These are phyloP conservation scores for Sophora flavescens DNA, from an alignment of 306 rosid genomes.

Conservation along the genomic window DNA sequence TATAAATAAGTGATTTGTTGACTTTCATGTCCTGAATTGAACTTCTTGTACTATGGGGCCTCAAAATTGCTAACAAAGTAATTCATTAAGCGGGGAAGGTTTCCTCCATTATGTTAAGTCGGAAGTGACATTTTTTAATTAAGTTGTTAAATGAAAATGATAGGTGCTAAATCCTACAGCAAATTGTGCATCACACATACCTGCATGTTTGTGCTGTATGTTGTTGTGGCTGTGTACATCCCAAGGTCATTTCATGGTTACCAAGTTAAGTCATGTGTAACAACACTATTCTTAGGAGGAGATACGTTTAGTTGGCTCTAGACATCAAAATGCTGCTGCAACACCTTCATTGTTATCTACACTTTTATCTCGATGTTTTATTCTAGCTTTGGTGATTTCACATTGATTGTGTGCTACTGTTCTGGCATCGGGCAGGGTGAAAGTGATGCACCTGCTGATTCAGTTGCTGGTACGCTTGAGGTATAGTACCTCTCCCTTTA, in stretches of 20 bases:
- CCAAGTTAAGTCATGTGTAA: background rate
- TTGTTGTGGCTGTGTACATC: background rate
- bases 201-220: background rate
- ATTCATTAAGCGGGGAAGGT: background rate
- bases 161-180: background rate
- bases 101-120: background rate
- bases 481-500: constrained; percentile 52
- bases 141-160: background rate
- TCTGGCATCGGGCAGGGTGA: constrained; percentile 69
- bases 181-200: background rate
- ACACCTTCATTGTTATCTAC: background rate
- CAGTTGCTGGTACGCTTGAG: constrained; percentile 88
- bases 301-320: background rate
- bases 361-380: constrained; percentile 1
- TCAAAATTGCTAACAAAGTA: background rate
- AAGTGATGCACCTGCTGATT: constrained; percentile 78
- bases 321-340: constrained; percentile 23
- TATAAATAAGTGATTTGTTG: background rate
- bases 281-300: background rate
- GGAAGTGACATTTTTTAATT: background rate
- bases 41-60: background rate
- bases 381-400: constrained; percentile 24
- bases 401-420: constrained; percentile 25
- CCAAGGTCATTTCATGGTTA: background rate
- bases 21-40: background rate